Conservation (phyloP, 345 rosid species). For the Cardamine occulta region DNA sequence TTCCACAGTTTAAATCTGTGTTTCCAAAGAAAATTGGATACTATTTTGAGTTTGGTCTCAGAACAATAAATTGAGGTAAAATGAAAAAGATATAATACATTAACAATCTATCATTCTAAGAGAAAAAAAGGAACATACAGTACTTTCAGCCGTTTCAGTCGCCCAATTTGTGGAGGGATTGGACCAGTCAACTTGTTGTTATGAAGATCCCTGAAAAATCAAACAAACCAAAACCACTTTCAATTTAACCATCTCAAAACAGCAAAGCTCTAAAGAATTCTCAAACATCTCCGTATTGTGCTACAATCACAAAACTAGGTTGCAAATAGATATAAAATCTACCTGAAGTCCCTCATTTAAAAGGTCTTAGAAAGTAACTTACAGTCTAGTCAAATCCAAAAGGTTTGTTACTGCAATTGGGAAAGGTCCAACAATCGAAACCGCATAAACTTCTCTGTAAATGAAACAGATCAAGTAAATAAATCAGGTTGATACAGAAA, state of each 20-base stretch:
- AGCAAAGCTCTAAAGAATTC: background rate
- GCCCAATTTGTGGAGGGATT: conserved; percentile 93
- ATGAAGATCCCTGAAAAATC: conserved; percentile 78
- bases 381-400: conserved; percentile 89
- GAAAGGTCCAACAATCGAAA: conserved; percentile 94
- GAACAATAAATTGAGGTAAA: background rate
- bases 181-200: conserved; percentile 97
- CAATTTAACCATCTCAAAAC: background rate
- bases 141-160: conserved; percentile 78
- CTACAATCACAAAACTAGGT: background rate
- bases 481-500: conserved; percentile 11
- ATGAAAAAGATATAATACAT: background rate
- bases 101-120: background rate
- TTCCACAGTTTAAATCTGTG: background rate
- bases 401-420: conserved; percentile 96
- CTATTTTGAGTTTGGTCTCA: background rate
- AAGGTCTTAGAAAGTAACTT: conserved; percentile 39
- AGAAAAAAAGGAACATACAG: conserved; percentile 55
- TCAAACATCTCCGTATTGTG: background rate
- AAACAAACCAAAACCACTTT: conserved; percentile 26
- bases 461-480: conserved; percentile 13
- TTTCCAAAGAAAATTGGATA: background rate
- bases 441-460: conserved; percentile 94
- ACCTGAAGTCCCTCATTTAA: background rate
- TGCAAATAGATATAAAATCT: background rate